Percentiles rank a stretch among this genome's conserved stretches.
phyloP scores from a whole-genome alignment of 1,284 basidiomycete species.

The Sanghuangporus weigelae region DNA sequence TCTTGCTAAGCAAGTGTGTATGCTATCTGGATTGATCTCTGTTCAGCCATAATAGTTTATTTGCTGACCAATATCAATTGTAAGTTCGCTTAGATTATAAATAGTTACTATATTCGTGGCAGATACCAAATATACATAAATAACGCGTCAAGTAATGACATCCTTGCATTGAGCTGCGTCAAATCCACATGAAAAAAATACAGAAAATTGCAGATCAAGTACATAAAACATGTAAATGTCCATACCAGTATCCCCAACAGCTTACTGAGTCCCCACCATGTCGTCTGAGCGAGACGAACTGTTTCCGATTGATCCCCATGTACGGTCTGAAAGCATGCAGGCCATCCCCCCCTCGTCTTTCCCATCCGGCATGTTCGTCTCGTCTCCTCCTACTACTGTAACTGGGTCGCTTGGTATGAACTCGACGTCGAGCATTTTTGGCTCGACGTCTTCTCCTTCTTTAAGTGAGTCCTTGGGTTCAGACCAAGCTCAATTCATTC shows the following conservation, averaged over 20 bases:
- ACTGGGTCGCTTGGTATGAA: not conserved
- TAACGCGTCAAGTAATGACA: constrained; percentile 2
- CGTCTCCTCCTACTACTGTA: not conserved
- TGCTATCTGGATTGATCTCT: not conserved
- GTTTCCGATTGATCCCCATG: too few species aligned
- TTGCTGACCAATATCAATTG: not conserved
- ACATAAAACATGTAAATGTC: not conserved
- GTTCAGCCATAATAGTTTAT: not conserved
- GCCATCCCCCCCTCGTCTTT: too few species aligned
- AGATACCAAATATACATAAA: not conserved
- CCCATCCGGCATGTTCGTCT: too few species aligned
- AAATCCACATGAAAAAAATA: not conserved
- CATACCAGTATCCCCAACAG: not conserved
- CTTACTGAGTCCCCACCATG: not conserved
- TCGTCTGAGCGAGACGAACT: too few species aligned
- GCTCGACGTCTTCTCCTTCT: too few species aligned
- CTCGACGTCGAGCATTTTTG: not conserved
- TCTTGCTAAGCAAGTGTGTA: not conserved
- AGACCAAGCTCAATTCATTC: not conserved
- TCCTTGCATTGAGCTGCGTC: not conserved
- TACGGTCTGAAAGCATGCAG: too few species aligned
- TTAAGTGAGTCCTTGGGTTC: too few species aligned
- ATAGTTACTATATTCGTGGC: not conserved
- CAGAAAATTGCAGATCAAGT: not conserved
- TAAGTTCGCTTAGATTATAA: not conserved